Conservation (phyloP, 2,329 filamentous ascomycete species). For the Colletotrichum lupini region DNA sequence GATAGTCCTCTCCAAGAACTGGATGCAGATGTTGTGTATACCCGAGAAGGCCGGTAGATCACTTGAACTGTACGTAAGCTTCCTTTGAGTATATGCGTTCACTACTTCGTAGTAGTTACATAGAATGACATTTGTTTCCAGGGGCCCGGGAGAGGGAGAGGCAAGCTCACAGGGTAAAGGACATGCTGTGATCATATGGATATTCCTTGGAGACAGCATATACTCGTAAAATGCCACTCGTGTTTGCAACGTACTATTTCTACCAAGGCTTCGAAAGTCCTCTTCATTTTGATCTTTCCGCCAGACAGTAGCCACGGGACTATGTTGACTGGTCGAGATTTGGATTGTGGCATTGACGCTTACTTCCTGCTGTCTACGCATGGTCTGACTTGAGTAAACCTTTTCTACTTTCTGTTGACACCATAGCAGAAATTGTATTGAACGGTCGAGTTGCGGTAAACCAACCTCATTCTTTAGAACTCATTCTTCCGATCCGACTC, state of each 20-base stretch:
- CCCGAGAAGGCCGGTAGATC: slow-evolving; percentile 6
- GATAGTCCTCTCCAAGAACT: neutral
- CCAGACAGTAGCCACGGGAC: neutral
- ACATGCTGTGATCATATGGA: neutral
- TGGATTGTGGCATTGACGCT: neutral
- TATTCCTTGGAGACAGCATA: slow-evolving; percentile 10
- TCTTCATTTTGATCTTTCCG: slow-evolving; percentile 5
- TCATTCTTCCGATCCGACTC: slow-evolving; percentile 35
- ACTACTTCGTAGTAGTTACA: neutral
- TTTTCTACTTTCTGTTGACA: neutral
- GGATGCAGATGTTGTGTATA: neutral
- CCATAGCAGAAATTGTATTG: slow-evolving; percentile 15
- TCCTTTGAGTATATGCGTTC: neutral
- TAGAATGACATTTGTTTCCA: neutral
- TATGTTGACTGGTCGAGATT: neutral
- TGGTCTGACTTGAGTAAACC: neutral
- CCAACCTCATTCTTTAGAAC: slow-evolving; percentile 17
- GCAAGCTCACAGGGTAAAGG: too few species aligned
- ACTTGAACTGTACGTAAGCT: neutral
- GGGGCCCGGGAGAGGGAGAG: too few species aligned
- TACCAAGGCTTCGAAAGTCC: neutral
- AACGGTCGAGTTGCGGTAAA: slow-evolving; percentile 25
- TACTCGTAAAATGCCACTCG: slow-evolving; percentile 17
- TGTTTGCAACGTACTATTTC: neutral
- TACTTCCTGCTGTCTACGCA: too few species aligned